phyloP scores from a whole-genome alignment of 2,329 filamentous ascomycete genomes.

The Curvularia lunata region DNA sequence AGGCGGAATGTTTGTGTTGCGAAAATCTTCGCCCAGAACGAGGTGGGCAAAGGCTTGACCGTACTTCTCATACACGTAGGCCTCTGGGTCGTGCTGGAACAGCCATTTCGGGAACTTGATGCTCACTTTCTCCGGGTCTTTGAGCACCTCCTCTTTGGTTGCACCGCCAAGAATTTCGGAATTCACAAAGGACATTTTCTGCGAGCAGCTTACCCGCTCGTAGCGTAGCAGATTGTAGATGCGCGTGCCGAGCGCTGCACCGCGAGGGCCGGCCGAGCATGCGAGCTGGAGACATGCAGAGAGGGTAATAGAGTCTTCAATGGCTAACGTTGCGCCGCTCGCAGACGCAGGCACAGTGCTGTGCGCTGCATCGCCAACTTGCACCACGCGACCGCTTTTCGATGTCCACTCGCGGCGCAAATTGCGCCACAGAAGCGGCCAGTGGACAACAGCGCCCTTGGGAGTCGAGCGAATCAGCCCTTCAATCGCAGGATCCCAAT shows the following conservation, averaged over 20 bases:
- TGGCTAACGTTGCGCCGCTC: slow-evolving; percentile 48
- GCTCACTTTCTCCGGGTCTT: no score
- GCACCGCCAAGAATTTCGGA: no score
- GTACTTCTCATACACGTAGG: no score
- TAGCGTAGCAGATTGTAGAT: neutral
- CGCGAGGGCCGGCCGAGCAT: neutral
- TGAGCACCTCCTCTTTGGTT: no score
- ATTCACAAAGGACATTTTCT: no score
- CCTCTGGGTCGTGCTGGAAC: no score
- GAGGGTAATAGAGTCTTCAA: neutral
- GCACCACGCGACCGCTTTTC: slow-evolving; percentile 19
- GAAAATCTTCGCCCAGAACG: no score
- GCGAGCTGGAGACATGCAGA: neutral
- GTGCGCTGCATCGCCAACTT: slow-evolving; percentile 60
- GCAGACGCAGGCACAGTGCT: slow-evolving; percentile 58
- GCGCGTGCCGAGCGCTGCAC: neutral
- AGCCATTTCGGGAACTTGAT: no score
- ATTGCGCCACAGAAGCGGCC: slow-evolving; percentile 59
- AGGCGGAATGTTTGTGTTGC: no score
- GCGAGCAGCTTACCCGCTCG: no score
- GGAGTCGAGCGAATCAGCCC: slow-evolving; percentile 4
- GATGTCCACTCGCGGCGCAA: slow-evolving; percentile 57
- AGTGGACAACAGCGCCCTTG: slow-evolving; percentile 49
- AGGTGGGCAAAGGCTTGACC: no score
- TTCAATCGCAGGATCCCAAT: slow-evolving; percentile 10